phyloP scores from a whole-genome alignment of 1,139 yeast species.

The Scheffersomyces cryptocercus region DNA sequence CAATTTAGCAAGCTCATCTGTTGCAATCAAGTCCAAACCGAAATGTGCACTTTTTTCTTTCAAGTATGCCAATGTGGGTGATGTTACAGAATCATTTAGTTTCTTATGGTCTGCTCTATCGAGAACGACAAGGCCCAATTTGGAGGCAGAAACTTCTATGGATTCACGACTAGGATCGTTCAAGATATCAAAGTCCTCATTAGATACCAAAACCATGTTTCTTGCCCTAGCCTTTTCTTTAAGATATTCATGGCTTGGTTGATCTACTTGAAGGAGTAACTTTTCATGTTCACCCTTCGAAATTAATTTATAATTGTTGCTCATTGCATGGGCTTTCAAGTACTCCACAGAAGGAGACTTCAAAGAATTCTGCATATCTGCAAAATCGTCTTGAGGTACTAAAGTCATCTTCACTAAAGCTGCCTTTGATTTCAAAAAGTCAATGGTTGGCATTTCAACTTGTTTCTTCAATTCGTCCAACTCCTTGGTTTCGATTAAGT shows the following conservation, averaged over 20 bases:
- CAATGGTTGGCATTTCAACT: conserved; percentile 23
- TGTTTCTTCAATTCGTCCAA: conserved; percentile 5
- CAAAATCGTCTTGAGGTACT: conserved; percentile 9
- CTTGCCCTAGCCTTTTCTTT: conserved; percentile 21
- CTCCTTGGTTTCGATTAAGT: conserved; percentile 3
- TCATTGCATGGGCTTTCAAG: conserved; percentile 17
- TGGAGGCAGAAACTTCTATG: conserved; percentile 14
- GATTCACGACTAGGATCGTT: conserved; percentile 18
- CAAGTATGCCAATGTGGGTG: conserved; percentile 29
- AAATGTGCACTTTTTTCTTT: conserved; percentile 16
- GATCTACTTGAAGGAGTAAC: conserved; percentile 12
- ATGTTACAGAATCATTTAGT: conserved; percentile 15
- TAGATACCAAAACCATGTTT: conserved; percentile 24
- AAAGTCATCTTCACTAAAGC: conserved; percentile 8
- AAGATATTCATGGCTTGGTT: conserved; percentile 24
- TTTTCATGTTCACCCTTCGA: conserved; percentile 22
- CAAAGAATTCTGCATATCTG: conserved; percentile 12
- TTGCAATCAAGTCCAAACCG: conserved; percentile 18
- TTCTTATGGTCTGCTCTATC: conserved; percentile 14
- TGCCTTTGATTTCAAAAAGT: conserved; percentile 20
- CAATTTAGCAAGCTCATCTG: conserved; percentile 13
- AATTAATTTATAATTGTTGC: conserved; percentile 26
- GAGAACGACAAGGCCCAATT: conserved; percentile 14
- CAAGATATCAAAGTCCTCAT: conserved; percentile 21
- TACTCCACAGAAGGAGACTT: conserved; percentile 21